Evolutionary conservation across 768 basidiomycete genomes (phyloP), one percentile per base, ranked within the genome.

Genomic region (Cystofilobasidium capitatum): DNA sequence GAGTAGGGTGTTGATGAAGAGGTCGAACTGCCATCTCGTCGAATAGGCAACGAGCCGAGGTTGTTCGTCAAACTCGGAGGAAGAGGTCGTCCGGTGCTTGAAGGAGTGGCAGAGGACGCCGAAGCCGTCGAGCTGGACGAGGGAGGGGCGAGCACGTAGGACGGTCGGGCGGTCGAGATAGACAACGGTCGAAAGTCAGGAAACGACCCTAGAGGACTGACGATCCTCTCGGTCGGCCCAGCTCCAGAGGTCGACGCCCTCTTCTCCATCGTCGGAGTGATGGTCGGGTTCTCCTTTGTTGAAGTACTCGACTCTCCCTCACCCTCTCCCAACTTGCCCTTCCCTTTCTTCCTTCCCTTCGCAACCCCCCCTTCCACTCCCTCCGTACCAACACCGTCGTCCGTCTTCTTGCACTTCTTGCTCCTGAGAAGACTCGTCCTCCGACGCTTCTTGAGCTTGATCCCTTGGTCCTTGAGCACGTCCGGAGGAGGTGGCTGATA

Each of bases 401-500:
- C 45, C 9, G 45, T 24, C 45, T 51, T 7, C 49, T 51, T 51
- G 24, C 5, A 20, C 31, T 31, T 16, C 10, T 49, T 24, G 51
- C 31, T 31, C 14, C 12, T 29, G 49, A 8, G 49, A 24, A 3
- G 49, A 29, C 51, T 55, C 5, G 51, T 14, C 31, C 33, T 55
- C 29, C 51, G 51, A 14, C 51, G 51, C 16, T 31, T 26, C 51
- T 55, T 55, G 51, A 55, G 29, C 31, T 55, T 55, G 51, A 55
- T 55, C 29, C 51, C 51, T 31, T 55, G 51, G 31, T 55, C 51
- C 31, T 55, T 55, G 29, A 55, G 51, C 4, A 55, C 51, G 8
- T 55, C 51, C 3, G 51, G 29, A 16, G 51, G 51, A 26, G 51
- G 51, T 2, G 51, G 51, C 31, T 33, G 51, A 17, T 33, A 55